Base-by-base conservation (phyloP, 768 basidiomycete genomes). In the Russula earlei region DNA sequence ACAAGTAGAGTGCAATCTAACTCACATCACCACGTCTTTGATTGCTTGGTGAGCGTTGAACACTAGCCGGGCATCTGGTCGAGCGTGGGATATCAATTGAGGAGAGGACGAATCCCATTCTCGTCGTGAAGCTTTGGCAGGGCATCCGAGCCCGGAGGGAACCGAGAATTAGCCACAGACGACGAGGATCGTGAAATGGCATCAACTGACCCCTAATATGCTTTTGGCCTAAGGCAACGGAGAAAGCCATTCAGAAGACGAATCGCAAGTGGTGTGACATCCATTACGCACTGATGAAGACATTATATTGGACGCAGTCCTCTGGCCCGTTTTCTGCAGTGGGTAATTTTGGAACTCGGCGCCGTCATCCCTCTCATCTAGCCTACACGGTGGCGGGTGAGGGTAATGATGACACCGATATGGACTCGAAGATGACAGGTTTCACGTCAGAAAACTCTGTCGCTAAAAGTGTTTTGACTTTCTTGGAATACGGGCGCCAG, bases 221-320 rank as follows among this genome's bases (percentile, higher is more conserved):
- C 61, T 77, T 37, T 58, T 75, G 66, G 50, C 72, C 80, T 82
- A 43, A n/a, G n/a, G n/a, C n/a, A n/a, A n/a, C n/a, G n/a, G n/a
- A n/a, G n/a, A n/a, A n/a, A n/a, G n/a, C n/a, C n/a, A n/a, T n/a
- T n/a, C n/a, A 31, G 20, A 31, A 1, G 43, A 22, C 15, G 20
- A 10, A 29, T n/a, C 14, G 27, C 25, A 29, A 5, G 5, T 6
- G 5, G 22, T 17, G 17, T 4, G 4, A 11, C n/a, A 41, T 36
- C 17, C 22, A 5, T 9, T 27, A 68, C 74, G 41, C 55, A 87
- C 85, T 77, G 65, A 91, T 76, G 70, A 87, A 91, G 54, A 87
- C 74, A 64, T 82, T 85, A n/a, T n/a, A n/a, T n/a, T n/a, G 25
- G 88, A 89, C 8, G 91, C 89, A 7, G 83, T 84, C n/a, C 77